Evolutionary conservation across 176 grass and related monocot species (phyloP), one percentile per base, ranked within the genome.

Genomic region (Cenchrus americanus): DNA sequence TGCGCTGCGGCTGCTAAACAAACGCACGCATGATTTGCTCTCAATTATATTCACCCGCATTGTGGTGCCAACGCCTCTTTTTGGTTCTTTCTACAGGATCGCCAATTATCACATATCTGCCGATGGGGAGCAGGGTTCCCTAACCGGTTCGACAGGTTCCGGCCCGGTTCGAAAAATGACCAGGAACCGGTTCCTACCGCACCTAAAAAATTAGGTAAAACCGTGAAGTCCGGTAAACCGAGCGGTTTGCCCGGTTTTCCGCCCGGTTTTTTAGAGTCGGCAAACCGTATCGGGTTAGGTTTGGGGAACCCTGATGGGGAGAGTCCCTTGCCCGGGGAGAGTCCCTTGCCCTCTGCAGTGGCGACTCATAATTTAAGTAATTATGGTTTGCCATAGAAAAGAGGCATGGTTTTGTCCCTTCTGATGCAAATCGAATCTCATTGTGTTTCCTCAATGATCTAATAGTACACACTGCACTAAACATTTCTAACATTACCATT

Each of bases 71-170:
- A 5, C 65, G 9, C 87, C 43, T 79, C 84, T 86, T 90, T 90
- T 90, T 87, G 88, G 88, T 87, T 86, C 68, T 79, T 83, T 90
- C 88, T 83, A 71, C 79, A 51, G 43, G 72, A 41, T 2, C 83
- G 69, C 10, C 30, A 57, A 81, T 81, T 69, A 81, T 81, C 18
- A 68, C 77, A 7, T 26, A 69, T 57, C 79, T 70, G 66, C 50
- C 3, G 50, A 69, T 43, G 50, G 22, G 51, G 17, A 0, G 46
- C n/a, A n/a, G n/a, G n/a, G n/a, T n/a, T n/a, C n/a, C n/a, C n/a
- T n/a, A n/a, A n/a, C n/a, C n/a, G n/a, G n/a, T n/a, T n/a, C n/a
- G n/a, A n/a, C n/a, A n/a, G n/a, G n/a, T n/a, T n/a, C n/a, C n/a
- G n/a, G n/a, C n/a, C n/a, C n/a, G n/a, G n/a, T n/a, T n/a, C n/a